These are phyloP conservation scores for Globisporangium solare DNA, from an alignment of 352 stramenopile genomes.

Conservation along the genomic window DNA sequence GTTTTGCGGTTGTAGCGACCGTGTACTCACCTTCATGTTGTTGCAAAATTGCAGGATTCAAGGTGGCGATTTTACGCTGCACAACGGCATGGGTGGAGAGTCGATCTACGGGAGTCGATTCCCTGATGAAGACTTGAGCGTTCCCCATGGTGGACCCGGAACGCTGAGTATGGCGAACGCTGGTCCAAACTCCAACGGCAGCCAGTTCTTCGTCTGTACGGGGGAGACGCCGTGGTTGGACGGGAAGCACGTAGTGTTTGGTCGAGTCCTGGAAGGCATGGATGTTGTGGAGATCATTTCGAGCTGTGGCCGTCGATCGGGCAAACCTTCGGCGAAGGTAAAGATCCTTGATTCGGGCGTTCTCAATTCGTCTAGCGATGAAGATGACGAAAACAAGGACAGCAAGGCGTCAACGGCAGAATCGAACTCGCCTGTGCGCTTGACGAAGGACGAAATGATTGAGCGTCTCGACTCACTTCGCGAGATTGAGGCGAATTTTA, in stretches of 20 bases:
- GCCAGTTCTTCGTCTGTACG: slow-evolving; percentile 97
- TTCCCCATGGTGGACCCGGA: slow-evolving; percentile 63
- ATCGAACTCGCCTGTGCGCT: slow-evolving; percentile 17
- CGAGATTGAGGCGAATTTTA: slow-evolving; percentile 58
- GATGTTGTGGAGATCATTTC: slow-evolving; percentile 90
- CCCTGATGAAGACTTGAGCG: slow-evolving; percentile 88
- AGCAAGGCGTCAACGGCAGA: slow-evolving; percentile 6
- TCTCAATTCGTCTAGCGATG: slow-evolving; percentile 18
- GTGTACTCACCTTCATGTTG: neutral
- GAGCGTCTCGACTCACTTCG: slow-evolving; percentile 58
- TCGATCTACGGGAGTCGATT: slow-evolving; percentile 94
- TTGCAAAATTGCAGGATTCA: slow-evolving; percentile 70
- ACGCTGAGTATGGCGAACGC: slow-evolving; percentile 89
- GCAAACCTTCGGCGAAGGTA: slow-evolving; percentile 83
- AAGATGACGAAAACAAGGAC: slow-evolving; percentile 6
- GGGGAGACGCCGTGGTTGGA: slow-evolving; percentile 95
- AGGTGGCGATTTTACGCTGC: slow-evolving; percentile 92
- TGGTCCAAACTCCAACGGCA: slow-evolving; percentile 89
- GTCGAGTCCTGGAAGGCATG: slow-evolving; percentile 85
- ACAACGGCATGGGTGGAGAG: slow-evolving; percentile 92
- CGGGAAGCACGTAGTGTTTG: slow-evolving; percentile 96
- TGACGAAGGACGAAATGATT: slow-evolving; percentile 54
- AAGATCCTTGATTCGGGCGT: slow-evolving; percentile 89
- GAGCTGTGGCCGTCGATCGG: slow-evolving; percentile 76
- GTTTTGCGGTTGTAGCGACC: too few relatives aligned